A percentile compares a stretch with the other conserved stretches of the same genome.
Evolutionary conservation across 495 filamentous ascomycete species (phyloP).

Genomic region (Talaromyces wortmannii): DNA sequence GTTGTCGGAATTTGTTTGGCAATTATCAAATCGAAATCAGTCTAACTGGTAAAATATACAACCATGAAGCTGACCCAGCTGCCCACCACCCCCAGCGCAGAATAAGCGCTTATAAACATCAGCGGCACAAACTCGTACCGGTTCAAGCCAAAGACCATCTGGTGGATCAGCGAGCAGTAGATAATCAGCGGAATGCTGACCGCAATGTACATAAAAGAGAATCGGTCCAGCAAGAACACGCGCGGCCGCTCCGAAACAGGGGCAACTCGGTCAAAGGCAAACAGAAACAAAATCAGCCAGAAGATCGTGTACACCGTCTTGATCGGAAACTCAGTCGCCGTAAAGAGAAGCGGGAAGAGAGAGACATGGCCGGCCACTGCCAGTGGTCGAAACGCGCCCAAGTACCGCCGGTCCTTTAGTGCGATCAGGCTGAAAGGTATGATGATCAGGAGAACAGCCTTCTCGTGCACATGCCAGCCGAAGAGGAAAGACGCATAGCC

Average conservation of each 20-base stretch:
- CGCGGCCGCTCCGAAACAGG: conserved; percentile 67
- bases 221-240: conserved; percentile 83
- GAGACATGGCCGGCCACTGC: conserved; percentile 93
- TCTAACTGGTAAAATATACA: conserved; percentile 74
- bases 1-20: not conserved
- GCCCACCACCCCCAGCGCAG: conserved; percentile 87
- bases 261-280: conserved; percentile 80
- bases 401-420: conserved; percentile 83
- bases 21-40: not conserved
- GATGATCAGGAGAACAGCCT: conserved; percentile 89
- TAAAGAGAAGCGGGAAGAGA: conserved; percentile 90
- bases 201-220: conserved; percentile 81
- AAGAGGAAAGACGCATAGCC: conserved; percentile 96
- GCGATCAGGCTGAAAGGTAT: conserved; percentile 94
- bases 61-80: conserved; percentile 97
- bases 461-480: conserved; percentile 98
- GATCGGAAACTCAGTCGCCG: conserved; percentile 81
- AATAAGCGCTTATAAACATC: conserved; percentile 97
- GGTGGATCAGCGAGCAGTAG: conserved; percentile 82
- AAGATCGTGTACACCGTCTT: conserved; percentile 91
- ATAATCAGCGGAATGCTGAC: conserved; percentile 81
- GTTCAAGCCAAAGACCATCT: conserved; percentile 67
- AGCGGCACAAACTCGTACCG: conserved; percentile 85
- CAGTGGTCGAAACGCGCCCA: conserved; percentile 85
- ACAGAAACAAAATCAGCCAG: conserved; percentile 82